Conservation (phyloP, 192 early-diverging fungal species). For the Coemansia sp. region DNA sequence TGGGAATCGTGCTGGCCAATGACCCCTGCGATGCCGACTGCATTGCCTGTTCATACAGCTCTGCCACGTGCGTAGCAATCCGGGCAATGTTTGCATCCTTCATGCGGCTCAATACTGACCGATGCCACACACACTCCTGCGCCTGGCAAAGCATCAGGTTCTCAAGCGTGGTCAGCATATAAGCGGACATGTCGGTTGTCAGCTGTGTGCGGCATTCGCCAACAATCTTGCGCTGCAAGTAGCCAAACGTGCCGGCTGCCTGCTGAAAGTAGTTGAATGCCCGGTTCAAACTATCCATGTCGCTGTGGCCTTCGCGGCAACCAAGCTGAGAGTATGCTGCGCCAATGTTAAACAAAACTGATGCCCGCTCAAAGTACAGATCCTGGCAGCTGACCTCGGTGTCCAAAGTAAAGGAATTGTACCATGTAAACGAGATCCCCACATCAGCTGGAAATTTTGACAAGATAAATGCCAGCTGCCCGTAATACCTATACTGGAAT, state of each 20-base stretch:
- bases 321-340: conserved; percentile 83
- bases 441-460: conserved; percentile 89
- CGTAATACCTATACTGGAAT: conserved; percentile 48
- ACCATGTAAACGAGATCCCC: conserved; percentile 45
- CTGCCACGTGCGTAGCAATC: conserved; percentile 72
- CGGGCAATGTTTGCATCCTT: conserved; percentile 76
- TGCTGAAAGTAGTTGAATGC: conserved; percentile 81
- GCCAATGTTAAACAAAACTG: conserved; percentile 82
- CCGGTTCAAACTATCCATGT: conserved; percentile 73
- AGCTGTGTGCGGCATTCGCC: conserved; percentile 66
- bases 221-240: conserved; percentile 60
- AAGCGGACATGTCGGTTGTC: conserved; percentile 67
- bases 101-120: conserved; percentile 78
- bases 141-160: conserved; percentile 91
- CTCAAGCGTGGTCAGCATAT: conserved; percentile 66
- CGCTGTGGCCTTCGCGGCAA: conserved; percentile 63
- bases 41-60: conserved; percentile 68
- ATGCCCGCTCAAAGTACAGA: conserved; percentile 82
- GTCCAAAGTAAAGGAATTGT: conserved; percentile 54
- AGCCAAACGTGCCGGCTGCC: conserved; percentile 76
- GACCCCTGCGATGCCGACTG: conserved; percentile 65
- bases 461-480: conserved; percentile 77
- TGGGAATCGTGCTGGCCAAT: conserved; percentile 57
- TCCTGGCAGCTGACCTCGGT: conserved; percentile 64
- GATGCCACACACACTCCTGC: conserved; percentile 90